phyloP scores from a whole-genome alignment of 139 green algal genomes.

The Chlamydomonas sp. region DNA sequence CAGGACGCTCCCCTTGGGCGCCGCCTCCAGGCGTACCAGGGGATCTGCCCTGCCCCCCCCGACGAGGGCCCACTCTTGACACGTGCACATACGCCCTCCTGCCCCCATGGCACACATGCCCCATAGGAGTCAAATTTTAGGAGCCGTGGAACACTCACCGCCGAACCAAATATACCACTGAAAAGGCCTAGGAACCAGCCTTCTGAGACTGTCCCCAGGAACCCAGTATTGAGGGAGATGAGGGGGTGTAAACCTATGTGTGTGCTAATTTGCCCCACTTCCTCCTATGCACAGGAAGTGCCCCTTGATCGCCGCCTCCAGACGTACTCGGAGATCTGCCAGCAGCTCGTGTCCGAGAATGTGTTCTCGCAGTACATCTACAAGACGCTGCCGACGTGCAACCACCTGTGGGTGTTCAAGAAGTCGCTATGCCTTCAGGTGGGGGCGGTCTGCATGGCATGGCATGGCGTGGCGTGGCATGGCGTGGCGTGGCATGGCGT shows the following conservation, averaged over 20 bases:
- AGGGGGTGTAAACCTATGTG: too few species aligned
- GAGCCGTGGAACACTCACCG: too few species aligned
- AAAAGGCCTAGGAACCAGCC: too few species aligned
- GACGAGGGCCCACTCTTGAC: not conserved
- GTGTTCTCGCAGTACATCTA: slow-evolving; percentile 95
- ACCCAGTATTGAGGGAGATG: too few species aligned
- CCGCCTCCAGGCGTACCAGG: slow-evolving; percentile 1
- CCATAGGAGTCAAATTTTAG: too few species aligned
- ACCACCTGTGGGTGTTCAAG: slow-evolving; percentile 92
- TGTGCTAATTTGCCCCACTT: too few species aligned
- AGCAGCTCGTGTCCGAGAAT: slow-evolving; percentile 78
- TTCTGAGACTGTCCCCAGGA: too few species aligned
- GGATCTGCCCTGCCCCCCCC: not conserved
- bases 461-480: too few species aligned
- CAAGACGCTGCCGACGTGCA: slow-evolving; percentile 83
- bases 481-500: too few species aligned
- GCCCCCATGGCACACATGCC: too few species aligned
- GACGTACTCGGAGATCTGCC: slow-evolving; percentile 32
- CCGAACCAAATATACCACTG: too few species aligned
- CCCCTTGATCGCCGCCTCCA: not conserved
- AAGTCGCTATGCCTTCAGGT: slow-evolving; percentile 75
- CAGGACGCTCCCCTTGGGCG: not conserved
- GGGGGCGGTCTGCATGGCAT: not conserved
- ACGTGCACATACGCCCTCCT: too few species aligned
- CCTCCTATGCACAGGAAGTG: not conserved